phyloP scores from a whole-genome alignment of 257 asterid species.

The Solanum gracilifrons region DNA sequence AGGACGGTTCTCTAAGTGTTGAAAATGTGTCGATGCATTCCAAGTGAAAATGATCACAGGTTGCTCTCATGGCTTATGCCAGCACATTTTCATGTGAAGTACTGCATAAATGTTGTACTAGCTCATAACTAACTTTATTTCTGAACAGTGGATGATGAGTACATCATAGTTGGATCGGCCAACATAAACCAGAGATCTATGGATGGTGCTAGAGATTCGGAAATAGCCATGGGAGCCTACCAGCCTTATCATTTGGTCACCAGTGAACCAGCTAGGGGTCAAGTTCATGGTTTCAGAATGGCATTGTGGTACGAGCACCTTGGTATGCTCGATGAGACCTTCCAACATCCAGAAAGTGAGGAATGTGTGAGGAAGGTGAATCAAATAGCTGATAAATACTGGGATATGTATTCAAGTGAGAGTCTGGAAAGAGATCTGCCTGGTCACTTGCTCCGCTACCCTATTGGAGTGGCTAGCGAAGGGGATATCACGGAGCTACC shows the following conservation, averaged over 20 bases:
- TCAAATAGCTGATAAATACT: constrained; percentile 45
- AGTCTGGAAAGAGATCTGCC: constrained; percentile 48
- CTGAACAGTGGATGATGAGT: constrained; percentile 76
- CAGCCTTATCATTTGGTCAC: constrained; percentile 62
- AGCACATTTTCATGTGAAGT: not conserved
- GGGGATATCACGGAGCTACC: constrained; percentile 64
- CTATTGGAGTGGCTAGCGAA: constrained; percentile 38
- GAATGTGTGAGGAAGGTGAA: constrained; percentile 53
- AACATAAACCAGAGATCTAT: constrained; percentile 94
- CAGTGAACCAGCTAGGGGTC: constrained; percentile 60
- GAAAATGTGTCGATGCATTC: not conserved
- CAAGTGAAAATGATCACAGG: not conserved
- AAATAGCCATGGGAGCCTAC: constrained; percentile 83
- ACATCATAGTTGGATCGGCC: constrained; percentile 83
- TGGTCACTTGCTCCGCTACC: constrained; percentile 72
- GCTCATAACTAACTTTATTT: not conserved
- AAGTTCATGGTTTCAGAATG: constrained; percentile 82
- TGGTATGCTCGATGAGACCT: constrained; percentile 72
- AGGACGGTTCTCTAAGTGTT: not conserved
- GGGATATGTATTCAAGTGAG: constrained; percentile 59
- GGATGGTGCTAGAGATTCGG: constrained; percentile 90
- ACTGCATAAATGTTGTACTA: not conserved
- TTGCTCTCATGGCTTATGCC: not conserved
- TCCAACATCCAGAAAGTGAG: constrained; percentile 45
- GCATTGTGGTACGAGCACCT: constrained; percentile 89